phyloP scores from a whole-genome alignment of 2,329 filamentous ascomycete genomes.

The Fusarium sp. region DNA sequence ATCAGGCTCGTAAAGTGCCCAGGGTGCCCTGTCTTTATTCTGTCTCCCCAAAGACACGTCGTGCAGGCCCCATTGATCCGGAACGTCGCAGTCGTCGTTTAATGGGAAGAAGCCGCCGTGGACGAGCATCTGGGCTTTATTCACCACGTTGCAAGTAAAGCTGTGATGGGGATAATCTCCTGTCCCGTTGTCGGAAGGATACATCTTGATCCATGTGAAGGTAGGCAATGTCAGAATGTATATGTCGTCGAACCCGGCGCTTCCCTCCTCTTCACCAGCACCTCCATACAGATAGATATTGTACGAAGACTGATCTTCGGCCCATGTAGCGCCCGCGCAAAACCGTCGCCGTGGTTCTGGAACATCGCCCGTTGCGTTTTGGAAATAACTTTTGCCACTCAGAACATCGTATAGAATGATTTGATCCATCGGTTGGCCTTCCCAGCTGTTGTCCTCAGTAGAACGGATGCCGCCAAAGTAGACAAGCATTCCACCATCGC shows the following conservation, averaged over 20 bases:
- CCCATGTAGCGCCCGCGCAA: constrained; percentile 70
- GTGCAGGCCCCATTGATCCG: constrained; percentile 64
- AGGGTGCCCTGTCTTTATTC: constrained; percentile 57
- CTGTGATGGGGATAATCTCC: constrained; percentile 62
- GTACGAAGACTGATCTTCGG: constrained; percentile 68
- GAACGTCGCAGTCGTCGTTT: constrained; percentile 61
- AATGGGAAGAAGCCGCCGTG: constrained; percentile 69
- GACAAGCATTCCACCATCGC: constrained; percentile 68
- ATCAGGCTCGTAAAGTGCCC: constrained; percentile 62
- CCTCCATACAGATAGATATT: constrained; percentile 75
- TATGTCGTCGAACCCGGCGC: constrained; percentile 66
- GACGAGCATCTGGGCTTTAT: constrained; percentile 68
- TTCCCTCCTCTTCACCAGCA: constrained; percentile 58
- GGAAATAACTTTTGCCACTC: constrained; percentile 68
- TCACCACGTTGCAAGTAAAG: constrained; percentile 65
- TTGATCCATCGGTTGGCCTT: constrained; percentile 58
- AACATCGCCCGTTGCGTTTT: constrained; percentile 64
- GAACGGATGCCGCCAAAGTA: constrained; percentile 71
- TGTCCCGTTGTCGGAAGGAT: constrained; percentile 55
- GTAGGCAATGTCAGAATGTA: constrained; percentile 70
- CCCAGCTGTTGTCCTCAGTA: constrained; percentile 59
- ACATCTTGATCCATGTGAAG: constrained; percentile 70
- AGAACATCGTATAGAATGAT: constrained; percentile 70
- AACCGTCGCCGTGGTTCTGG: constrained; percentile 66
- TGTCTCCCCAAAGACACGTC: constrained; percentile 66